Conservation (phyloP, 768 basidiomycete genomes). For the Lactifluus pinguis region DNA sequence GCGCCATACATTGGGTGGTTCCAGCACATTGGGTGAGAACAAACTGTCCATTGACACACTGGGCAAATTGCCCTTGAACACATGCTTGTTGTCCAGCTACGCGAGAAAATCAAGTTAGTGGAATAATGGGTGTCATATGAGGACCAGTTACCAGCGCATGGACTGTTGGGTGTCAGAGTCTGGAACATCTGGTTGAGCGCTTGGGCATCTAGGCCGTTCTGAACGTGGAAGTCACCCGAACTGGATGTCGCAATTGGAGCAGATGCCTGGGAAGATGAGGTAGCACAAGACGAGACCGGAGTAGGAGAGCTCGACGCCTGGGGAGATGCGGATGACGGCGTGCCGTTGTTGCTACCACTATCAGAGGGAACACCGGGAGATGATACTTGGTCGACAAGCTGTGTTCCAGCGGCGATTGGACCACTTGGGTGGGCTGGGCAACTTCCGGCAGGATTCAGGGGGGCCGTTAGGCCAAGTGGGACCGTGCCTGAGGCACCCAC, state of each 20-base stretch:
- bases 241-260: background rate
- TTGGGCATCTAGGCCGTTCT: slow-evolving; percentile 32
- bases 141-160: slow-evolving; percentile 26
- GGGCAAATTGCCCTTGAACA: slow-evolving; percentile 31
- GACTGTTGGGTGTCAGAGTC: slow-evolving; percentile 21
- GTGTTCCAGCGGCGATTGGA: slow-evolving; percentile 41
- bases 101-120: background rate
- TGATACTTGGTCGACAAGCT: slow-evolving; percentile 31
- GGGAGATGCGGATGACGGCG: slow-evolving; percentile 8
- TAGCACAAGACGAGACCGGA: background rate
- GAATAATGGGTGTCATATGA: background rate
- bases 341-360: background rate
- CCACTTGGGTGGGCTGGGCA: slow-evolving; percentile 42
- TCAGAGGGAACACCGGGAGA: slow-evolving; percentile 26
- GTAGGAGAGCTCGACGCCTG: background rate
- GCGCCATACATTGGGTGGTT: slow-evolving; percentile 29
- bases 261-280: background rate
- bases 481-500: slow-evolving; percentile 43
- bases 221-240: slow-evolving; percentile 16
- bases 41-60: slow-evolving; percentile 32
- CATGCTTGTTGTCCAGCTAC: slow-evolving; percentile 31
- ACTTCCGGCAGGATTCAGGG: slow-evolving; percentile 39
- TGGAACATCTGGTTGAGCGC: slow-evolving; percentile 30
- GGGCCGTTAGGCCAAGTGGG: slow-evolving; percentile 37
- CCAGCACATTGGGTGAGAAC: slow-evolving; percentile 26